A percentile compares a stretch with the other conserved stretches of the same genome.
These are phyloP conservation scores for Dichotomopilus funicola DNA, from an alignment of 2,329 filamentous ascomycete genomes.

Conservation along the genomic window DNA sequence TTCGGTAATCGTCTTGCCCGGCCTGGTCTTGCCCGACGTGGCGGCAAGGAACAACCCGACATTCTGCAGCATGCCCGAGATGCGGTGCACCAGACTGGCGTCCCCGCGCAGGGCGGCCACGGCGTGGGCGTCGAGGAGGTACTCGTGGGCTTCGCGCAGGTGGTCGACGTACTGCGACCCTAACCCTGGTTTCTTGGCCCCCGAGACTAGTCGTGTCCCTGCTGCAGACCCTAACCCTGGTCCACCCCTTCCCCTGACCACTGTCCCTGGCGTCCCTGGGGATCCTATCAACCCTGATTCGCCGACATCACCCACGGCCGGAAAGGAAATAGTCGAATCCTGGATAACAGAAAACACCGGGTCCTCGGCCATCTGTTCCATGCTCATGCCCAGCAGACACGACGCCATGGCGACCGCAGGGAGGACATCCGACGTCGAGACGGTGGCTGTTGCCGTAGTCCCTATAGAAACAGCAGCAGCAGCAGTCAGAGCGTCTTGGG, in stretches of 20 bases:
- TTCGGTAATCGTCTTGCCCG: constrained; percentile 24
- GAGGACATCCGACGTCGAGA: constrained; percentile 30
- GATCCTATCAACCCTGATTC: constrained; percentile 33
- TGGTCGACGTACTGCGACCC: constrained; percentile 48
- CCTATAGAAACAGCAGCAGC: constrained; percentile 33
- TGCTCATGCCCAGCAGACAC: constrained; percentile 60
- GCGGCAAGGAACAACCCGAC: constrained; percentile 61
- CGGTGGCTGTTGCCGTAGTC: too few relatives aligned
- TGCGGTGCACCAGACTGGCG: constrained; percentile 54
- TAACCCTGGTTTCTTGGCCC: constrained; percentile 21
- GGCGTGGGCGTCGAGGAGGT: constrained; percentile 57
- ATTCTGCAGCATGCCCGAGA: constrained; percentile 58
- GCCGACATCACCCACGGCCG: constrained; percentile 50
- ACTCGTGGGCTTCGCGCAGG: constrained; percentile 59
- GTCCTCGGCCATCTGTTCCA: constrained; percentile 68
- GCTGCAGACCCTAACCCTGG: constrained; percentile 16
- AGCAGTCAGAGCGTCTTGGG: constrained; percentile 48
- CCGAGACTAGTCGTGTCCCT: constrained; percentile 18
- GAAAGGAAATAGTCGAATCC: constrained; percentile 86
- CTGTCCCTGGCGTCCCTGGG: too few relatives aligned
- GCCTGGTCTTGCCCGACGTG: constrained; percentile 42
- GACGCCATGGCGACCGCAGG: constrained; percentile 56
- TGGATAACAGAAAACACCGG: constrained; percentile 84
- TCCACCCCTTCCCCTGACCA: too few relatives aligned
- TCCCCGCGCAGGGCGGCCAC: constrained; percentile 48